Percentiles rank a stretch among this genome's conserved stretches.
These are phyloP conservation scores for Sphaerulina populicola DNA, from an alignment of 2,329 filamentous ascomycete genomes.

Conservation along the genomic window DNA sequence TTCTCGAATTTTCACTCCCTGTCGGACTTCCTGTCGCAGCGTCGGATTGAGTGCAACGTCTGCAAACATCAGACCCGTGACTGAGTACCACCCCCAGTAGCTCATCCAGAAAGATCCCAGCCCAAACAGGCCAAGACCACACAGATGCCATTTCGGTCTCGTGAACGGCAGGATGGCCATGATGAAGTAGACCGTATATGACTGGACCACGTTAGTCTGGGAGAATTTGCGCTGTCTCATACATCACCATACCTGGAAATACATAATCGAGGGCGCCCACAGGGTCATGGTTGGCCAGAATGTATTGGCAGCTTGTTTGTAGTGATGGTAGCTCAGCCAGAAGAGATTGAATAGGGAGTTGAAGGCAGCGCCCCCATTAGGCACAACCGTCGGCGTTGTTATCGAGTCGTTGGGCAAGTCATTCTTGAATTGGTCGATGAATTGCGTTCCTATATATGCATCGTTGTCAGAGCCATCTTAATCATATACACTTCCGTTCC, in stretches of 20 bases:
- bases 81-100: conserved; percentile 29
- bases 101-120: conserved; percentile 29
- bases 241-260: conserved; percentile 30
- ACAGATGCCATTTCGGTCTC: conserved; percentile 36
- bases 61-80: conserved; percentile 25
- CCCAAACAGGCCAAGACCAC: conserved; percentile 25
- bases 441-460: conserved; percentile 4
- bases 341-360: conserved; percentile 44
- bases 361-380: conserved; percentile 38
- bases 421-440: conserved; percentile 35
- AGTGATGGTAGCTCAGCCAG: conserved; percentile 37
- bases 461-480: too few species aligned
- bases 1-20: conserved; percentile 20
- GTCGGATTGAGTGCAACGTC: conserved; percentile 20
- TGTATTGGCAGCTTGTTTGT: conserved; percentile 35
- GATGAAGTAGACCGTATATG: conserved; percentile 43
- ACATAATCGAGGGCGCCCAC: conserved; percentile 42
- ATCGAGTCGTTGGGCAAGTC: conserved; percentile 35
- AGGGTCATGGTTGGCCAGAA: conserved; percentile 41
- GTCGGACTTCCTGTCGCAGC: conserved; percentile 17
- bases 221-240: background rate
- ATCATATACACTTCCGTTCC: too few species aligned
- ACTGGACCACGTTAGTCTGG: conserved; percentile 16
- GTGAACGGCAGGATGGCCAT: conserved; percentile 43
- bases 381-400: conserved; percentile 26